These are phyloP conservation scores for Carex arenaria DNA, from an alignment of 202 grass and related monocot species.

Conservation along the genomic window DNA sequence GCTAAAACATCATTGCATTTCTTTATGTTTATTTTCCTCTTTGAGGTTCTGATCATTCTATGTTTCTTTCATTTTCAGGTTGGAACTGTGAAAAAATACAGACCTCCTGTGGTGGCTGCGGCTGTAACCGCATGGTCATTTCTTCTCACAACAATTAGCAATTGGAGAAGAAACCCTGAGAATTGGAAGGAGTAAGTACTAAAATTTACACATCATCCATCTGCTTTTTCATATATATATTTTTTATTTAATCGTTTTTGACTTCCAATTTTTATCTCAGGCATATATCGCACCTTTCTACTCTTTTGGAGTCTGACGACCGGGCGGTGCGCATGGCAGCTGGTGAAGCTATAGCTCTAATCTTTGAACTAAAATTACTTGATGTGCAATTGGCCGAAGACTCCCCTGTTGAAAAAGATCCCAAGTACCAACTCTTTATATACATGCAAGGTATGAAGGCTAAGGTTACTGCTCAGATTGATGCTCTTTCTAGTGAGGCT, in stretches of 20 bases:
- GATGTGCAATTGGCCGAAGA: conserved; percentile 51
- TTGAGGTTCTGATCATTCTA: not conserved
- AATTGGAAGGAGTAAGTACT: conserved; percentile 89
- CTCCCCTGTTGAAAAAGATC: conserved; percentile 26
- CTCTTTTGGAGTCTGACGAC: conserved; percentile 71
- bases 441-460: conserved; percentile 84
- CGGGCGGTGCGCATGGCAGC: conserved; percentile 91
- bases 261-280: conserved; percentile 31
- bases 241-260: not conserved
- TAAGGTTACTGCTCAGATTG: conserved; percentile 70
- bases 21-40: conserved; percentile 1
- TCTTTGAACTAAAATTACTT: conserved; percentile 79
- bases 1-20: not conserved
- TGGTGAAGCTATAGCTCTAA: conserved; percentile 89
- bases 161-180: conserved; percentile 81
- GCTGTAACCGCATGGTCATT: conserved; percentile 90
- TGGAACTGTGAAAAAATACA: conserved; percentile 58
- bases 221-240: not conserved
- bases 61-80: conserved; percentile 41
- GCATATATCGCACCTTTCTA: conserved; percentile 61
- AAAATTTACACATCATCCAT: not conserved
- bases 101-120: conserved; percentile 57
- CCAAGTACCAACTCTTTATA: conserved; percentile 53
- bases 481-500: conserved; percentile 69
- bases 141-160: conserved; percentile 77